Percentiles rank a stretch among this genome's conserved stretches.
Evolutionary conservation across 371 early-diverging fungal species (phyloP).

Genomic region (Saksenaea oblongispora): DNA sequence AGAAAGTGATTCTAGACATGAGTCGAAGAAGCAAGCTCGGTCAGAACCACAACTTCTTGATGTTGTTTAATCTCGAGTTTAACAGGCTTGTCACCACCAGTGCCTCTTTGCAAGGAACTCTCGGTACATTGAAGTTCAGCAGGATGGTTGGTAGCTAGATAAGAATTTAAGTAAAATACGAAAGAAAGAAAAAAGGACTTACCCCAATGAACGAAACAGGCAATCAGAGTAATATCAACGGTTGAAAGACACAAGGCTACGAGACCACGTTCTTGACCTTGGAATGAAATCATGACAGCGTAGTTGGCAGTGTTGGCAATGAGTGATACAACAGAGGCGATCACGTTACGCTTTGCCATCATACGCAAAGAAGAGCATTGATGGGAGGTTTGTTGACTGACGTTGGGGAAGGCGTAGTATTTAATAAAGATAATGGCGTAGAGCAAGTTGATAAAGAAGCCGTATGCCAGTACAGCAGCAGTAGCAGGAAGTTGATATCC

Average conservation of each 20-base stretch:
- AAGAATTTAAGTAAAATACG: background rate
- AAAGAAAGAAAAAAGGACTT: conserved; percentile 3
- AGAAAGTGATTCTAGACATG: background rate
- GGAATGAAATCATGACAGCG: conserved; percentile 34
- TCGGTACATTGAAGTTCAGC: conserved; percentile 18
- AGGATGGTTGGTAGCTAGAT: conserved; percentile 22
- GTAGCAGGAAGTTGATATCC: conserved; percentile 41
- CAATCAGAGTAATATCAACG: conserved; percentile 19
- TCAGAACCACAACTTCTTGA: conserved; percentile 36
- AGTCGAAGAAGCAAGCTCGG: conserved; percentile 18
- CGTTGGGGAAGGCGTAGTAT: conserved; percentile 29
- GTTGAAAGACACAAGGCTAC: conserved; percentile 19
- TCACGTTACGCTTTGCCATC: conserved; percentile 41
- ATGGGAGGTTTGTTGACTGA: conserved; percentile 23
- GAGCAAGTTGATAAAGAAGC: conserved; percentile 40
- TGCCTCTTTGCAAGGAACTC: conserved; percentile 13
- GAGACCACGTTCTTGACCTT: conserved; percentile 30
- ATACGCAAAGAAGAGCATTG: conserved; percentile 31
- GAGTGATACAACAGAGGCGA: conserved; percentile 39
- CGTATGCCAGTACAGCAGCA: conserved; percentile 36
- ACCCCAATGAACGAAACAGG: conserved; percentile 28
- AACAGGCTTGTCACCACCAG: conserved; percentile 18
- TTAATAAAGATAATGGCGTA: conserved; percentile 40
- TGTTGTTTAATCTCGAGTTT: conserved; percentile 37
- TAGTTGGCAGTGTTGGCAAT: conserved; percentile 34